Base-by-base conservation (phyloP, 352 stramenopile species). In the Phytophthora fragariae region DNA sequence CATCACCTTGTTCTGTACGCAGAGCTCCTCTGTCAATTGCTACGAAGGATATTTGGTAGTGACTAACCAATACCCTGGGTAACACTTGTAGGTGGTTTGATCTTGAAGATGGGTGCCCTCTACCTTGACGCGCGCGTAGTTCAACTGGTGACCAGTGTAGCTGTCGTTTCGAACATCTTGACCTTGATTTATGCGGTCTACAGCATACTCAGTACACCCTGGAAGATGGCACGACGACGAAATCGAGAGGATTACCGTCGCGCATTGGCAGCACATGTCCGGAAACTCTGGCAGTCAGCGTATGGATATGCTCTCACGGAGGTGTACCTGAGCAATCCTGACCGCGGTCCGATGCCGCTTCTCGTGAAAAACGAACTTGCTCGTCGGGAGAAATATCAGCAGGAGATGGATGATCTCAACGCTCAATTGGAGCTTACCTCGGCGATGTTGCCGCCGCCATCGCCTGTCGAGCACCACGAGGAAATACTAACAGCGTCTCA, bases 1-100 rank as follows among this genome's bases (percentile, higher is more conserved):
- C 70, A 69, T 93, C 75, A 92, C 85, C 19, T 71, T 94, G 6
- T 94, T 94, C 41, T 92, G 87, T 94, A 75, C 56, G 82, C 79
- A 29, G 47, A 17, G 9, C 5, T 31, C 8, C 14, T 9, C n/a
- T 47, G 1, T 47, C n/a, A 17, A 47, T 47, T 10, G 14, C 39
- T 17, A 47, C 15, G 4, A 10, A 8, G 57, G 5, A 54, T 57
- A 6, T 3, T 47, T n/a, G 24, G 15, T 49, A 17, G 29, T 57
- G 19, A 5, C 49, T 66, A 10, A 50, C 2, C 14, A 14, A 47
- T 19, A 33, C 46, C 62, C n/a, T 60, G 60, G 12, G 10, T 49
- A 19, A n/a, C 39, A 35, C 29, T 10, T 60, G 9, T 49, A 92
- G 85, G 85, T 52, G 85, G 85, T 7, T 69, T 92, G 52, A 82